phyloP scores from a whole-genome alignment of 2,329 filamentous ascomycete species.

The Albifimbria verrucaria region DNA sequence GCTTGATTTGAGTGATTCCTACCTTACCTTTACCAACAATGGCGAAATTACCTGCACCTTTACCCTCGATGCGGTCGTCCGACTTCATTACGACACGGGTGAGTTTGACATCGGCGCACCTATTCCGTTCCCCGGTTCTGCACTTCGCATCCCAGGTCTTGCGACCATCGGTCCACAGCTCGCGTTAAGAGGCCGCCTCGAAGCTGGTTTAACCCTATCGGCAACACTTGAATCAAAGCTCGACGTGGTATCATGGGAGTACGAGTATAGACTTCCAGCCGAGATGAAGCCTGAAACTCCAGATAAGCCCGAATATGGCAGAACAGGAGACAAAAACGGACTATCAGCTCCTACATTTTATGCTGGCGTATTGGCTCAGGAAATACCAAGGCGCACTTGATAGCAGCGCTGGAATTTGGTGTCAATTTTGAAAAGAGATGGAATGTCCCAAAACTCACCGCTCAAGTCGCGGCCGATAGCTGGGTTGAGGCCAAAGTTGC shows the following conservation, averaged over 20 bases:
- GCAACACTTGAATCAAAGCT: slow-evolving; percentile 21
- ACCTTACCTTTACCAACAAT: slow-evolving; percentile 21
- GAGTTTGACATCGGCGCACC: no score
- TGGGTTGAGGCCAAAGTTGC: slow-evolving; percentile 6
- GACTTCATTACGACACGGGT: slow-evolving; percentile 13
- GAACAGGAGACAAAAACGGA: no score
- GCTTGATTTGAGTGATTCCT: slow-evolving; percentile 21
- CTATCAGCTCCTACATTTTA: slow-evolving; percentile 12
- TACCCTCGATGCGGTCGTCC: slow-evolving; percentile 21
- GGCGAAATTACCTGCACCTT: slow-evolving; percentile 19
- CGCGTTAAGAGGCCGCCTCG: slow-evolving; percentile 16
- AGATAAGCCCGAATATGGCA: no score
- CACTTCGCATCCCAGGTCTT: slow-evolving; percentile 25
- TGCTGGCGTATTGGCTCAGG: slow-evolving; percentile 12
- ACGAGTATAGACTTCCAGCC: no score
- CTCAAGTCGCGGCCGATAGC: neutral
- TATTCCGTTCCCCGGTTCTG: slow-evolving; percentile 21
- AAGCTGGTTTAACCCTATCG: slow-evolving; percentile 17
- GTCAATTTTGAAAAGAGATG: neutral
- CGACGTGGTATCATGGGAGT: no score
- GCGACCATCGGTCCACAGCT: slow-evolving; percentile 27
- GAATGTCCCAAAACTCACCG: neutral
- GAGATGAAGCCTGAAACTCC: no score
- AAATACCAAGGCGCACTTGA: slow-evolving; percentile 11
- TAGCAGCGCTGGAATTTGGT: neutral